Evolutionary conservation across 2,329 filamentous ascomycete species (phyloP).

Genomic region (Phaeophleospora eucalypticola): DNA sequence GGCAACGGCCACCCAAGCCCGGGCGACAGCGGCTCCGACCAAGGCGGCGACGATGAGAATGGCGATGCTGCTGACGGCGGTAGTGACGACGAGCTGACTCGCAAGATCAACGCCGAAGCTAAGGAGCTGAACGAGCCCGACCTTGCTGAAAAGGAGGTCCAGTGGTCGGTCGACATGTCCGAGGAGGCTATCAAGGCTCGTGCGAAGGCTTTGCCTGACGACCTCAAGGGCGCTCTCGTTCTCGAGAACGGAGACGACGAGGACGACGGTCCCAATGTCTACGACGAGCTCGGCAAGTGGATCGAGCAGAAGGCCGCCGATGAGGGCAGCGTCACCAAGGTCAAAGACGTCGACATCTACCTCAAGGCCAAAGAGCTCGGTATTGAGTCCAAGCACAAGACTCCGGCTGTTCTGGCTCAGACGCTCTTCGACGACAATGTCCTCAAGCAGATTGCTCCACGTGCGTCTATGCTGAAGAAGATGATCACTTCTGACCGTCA

Average conservation of each 20-base stretch:
- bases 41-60: constrained; percentile 56
- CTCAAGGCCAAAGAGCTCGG: constrained; percentile 95
- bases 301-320: constrained; percentile 71
- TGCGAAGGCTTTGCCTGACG: constrained; percentile 85
- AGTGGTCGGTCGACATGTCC: constrained; percentile 96
- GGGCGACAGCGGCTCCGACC: constrained; percentile 63
- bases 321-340: constrained; percentile 66
- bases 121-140: constrained; percentile 67
- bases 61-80: constrained; percentile 65
- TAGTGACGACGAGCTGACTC: constrained; percentile 89
- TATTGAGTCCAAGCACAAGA: constrained; percentile 92
- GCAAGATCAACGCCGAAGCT: constrained; percentile 64
- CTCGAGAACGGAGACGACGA: constrained; percentile 73
- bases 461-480: constrained; percentile 84
- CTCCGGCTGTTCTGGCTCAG: constrained; percentile 84
- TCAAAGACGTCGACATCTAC: constrained; percentile 88
- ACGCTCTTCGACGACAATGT: constrained; percentile 92
- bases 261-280: constrained; percentile 74
- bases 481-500: constrained; percentile 83
- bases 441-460: constrained; percentile 77
- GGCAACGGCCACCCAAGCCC: constrained; percentile 59
- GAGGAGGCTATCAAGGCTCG: constrained; percentile 93
- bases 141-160: constrained; percentile 70
- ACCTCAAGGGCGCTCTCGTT: constrained; percentile 76
- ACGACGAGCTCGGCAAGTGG: constrained; percentile 92